Evolutionary conservation across 2,329 filamentous ascomycete species (phyloP), one percentile per base, ranked within the genome.

Genomic region (Coleophoma eucalyptorum): DNA sequence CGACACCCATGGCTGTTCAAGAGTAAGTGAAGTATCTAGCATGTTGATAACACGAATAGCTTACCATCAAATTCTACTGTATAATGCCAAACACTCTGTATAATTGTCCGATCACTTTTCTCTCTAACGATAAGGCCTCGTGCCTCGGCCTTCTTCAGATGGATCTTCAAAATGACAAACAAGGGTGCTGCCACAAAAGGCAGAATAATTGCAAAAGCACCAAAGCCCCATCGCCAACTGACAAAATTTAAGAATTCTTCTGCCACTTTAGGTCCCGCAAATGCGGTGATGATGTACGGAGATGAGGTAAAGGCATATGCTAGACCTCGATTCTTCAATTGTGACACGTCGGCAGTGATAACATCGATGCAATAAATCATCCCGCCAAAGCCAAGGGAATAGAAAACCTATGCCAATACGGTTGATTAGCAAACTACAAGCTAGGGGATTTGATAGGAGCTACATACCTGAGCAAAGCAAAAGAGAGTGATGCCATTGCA

Each of bases 211-310:
- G 79, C 74, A 67, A 86, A 89, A 58, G 76, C 72, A 43, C 83
- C 85, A 58, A 84, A 88, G 1, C 76, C 83, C 85, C 84, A 89
- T 43, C 83, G 74, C 79, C 81, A 88, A 47, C 76, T 81, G 5
- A 75, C 68, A 3, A 77, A 67, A 0, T 72, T 61, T 46, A 82
- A 71, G 52, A 86, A 79, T 1, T 69, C 68, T 18, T 78, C 71
- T 1, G 79, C 76, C 51, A 84, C 76, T 20, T 74, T 77, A 0
- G 81, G 75, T 5, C 82, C 78, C 38, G 83, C 73, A 69, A 81
- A 89, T 4, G 83, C 79, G 3, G 84, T 86, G 57, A 83, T 75
- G 43, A 89, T 76, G 59, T 83, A 86, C 1, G 86, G 84, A 0
- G 84, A 80, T 46, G 76, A 75, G 16, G 80, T 79, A 52, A 87